phyloP scores from a whole-genome alignment of 2,329 filamentous ascomycete genomes.

The Fusarium sp. region DNA sequence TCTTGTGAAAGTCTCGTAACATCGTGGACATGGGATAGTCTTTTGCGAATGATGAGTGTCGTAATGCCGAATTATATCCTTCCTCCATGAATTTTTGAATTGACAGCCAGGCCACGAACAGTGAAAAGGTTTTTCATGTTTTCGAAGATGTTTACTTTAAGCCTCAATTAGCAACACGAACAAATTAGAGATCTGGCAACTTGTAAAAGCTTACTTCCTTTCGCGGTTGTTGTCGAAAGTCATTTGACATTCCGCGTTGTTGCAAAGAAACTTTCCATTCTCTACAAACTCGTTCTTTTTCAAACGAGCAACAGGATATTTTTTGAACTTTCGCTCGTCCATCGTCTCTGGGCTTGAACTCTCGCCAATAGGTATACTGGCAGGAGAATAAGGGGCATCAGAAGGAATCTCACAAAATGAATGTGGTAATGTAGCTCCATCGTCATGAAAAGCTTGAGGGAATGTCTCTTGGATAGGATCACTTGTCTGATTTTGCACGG shows the following conservation, averaged over 20 bases:
- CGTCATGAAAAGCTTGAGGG: not conserved
- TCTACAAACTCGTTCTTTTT: slow-evolving; percentile 24
- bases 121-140: slow-evolving; percentile 28
- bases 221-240: slow-evolving; percentile 4
- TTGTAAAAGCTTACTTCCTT: slow-evolving; percentile 26
- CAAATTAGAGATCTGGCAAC: too few relatives aligned
- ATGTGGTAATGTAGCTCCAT: not conserved
- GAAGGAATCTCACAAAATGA: not conserved
- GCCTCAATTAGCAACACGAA: not conserved
- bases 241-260: slow-evolving; percentile 8
- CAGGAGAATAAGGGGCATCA: not conserved
- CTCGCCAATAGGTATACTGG: not conserved
- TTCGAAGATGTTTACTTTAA: slow-evolving; percentile 36
- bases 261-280: slow-evolving; percentile 32
- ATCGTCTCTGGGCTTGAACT: slow-evolving; percentile 7
- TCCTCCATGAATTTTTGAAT: slow-evolving; percentile 7
- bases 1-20: slow-evolving; percentile 9
- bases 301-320: slow-evolving; percentile 20
- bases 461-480: not conserved
- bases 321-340: slow-evolving; percentile 15
- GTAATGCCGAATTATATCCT: slow-evolving; percentile 30
- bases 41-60: slow-evolving; percentile 17
- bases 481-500: slow-evolving; percentile 1
- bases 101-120: slow-evolving; percentile 23
- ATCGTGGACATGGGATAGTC: slow-evolving; percentile 4